These are phyloP conservation scores for Albizia julibrissin DNA, from an alignment of 306 rosid genomes.

Conservation along the genomic window DNA sequence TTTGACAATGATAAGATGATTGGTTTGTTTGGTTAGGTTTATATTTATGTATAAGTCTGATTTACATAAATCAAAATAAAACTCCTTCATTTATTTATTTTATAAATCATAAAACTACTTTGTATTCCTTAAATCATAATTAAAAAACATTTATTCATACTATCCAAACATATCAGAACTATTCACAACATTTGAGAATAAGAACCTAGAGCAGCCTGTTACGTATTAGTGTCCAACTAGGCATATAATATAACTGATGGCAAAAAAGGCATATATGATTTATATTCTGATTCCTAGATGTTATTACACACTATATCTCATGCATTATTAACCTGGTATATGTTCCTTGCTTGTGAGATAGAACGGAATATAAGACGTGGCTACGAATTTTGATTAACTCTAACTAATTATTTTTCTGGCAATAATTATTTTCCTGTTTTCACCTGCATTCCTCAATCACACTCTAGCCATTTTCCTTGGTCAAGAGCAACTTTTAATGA, in stretches of 20 bases:
- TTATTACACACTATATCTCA: too few relatives aligned
- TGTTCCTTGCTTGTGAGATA: not conserved
- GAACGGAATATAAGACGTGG: not conserved
- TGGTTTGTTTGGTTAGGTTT: too few relatives aligned
- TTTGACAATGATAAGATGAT: not conserved
- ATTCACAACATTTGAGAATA: not conserved
- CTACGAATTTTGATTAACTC: not conserved
- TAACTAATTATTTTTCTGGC: not conserved
- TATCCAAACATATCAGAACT: too few relatives aligned
- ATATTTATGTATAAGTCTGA: too few relatives aligned
- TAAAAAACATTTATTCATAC: too few relatives aligned
- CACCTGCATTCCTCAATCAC: not conserved
- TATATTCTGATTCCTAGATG: not conserved
- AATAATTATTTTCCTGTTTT: not conserved
- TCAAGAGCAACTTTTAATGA: too few relatives aligned
- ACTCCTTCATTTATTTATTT: too few relatives aligned
- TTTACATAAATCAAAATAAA: too few relatives aligned
- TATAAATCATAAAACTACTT: too few relatives aligned
- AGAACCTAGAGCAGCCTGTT: not conserved
- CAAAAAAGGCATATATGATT: not conserved
- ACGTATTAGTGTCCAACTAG: not conserved
- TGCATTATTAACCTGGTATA: not conserved
- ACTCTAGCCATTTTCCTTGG: too few relatives aligned
- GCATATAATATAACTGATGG: not conserved
- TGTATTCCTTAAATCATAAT: too few relatives aligned